Conservation (phyloP, 2,329 filamentous ascomycete genomes). For the Trichoderma guizhouense region DNA sequence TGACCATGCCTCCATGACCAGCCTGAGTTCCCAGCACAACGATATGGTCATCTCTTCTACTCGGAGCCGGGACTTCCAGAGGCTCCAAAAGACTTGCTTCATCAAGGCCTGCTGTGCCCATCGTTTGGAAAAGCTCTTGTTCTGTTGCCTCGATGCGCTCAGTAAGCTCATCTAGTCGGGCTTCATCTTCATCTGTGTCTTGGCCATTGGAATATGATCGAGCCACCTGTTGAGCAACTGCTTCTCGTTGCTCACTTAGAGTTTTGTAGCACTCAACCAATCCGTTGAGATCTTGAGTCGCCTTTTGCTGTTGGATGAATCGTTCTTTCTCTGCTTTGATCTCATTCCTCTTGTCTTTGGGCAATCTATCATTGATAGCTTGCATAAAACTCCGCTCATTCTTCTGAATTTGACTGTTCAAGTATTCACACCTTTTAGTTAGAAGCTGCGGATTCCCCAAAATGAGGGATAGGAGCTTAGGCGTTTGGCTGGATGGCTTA, state of each 20-base stretch:
- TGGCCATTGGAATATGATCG: conserved; percentile 49
- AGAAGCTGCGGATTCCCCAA: conserved; percentile 32
- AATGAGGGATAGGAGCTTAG: conserved; percentile 30
- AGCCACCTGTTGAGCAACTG: conserved; percentile 45
- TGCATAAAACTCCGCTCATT: conserved; percentile 48
- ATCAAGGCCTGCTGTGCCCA: conserved; percentile 46
- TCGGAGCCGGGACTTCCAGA: conserved; percentile 16
- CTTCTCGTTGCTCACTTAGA: conserved; percentile 43
- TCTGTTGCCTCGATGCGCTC: conserved; percentile 45
- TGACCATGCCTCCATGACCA: conserved; percentile 27
- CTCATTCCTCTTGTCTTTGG: conserved; percentile 43
- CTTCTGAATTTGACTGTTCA: conserved; percentile 43
- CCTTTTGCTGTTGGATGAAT: conserved; percentile 45
- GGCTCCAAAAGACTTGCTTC: conserved; percentile 37
- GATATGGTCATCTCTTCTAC: conserved; percentile 21
- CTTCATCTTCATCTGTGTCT: conserved; percentile 52
- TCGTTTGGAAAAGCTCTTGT: conserved; percentile 37
- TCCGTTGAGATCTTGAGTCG: conserved; percentile 39
- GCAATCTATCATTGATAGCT: conserved; percentile 45
- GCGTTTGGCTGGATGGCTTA: conserved; percentile 25
- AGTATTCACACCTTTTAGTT: conserved; percentile 33
- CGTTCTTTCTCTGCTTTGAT: conserved; percentile 50
- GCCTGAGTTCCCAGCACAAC: conserved; percentile 47
- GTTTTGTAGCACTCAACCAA: conserved; percentile 43
- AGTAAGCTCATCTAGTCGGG: conserved; percentile 46